Evolutionary conservation across 2,329 filamentous ascomycete species (phyloP), one percentile per base, ranked within the genome.

Genomic region (Eutypa lata): DNA sequence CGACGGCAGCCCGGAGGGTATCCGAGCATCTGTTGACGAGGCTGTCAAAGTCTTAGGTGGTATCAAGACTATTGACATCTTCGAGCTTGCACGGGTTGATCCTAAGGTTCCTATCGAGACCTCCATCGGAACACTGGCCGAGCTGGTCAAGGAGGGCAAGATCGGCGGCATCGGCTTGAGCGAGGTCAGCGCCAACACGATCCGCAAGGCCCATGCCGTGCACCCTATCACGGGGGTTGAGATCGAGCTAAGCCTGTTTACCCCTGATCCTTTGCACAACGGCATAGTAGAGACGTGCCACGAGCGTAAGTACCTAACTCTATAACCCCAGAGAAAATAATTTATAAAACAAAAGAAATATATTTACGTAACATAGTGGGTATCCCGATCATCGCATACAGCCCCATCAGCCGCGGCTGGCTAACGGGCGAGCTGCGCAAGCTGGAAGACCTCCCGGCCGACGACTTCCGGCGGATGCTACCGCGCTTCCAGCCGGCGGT

Each of bases 381-480:
- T 3, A 86, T 88, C 50, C 79, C 82, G 0, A 71, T 88, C 38
- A 66, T 85, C 21, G 82, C 78, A 0, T 87, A 87, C 68, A 54
- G 61, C 26, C 82, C 83, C 2, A 70, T 86, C 0, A 76, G 80
- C 11, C 68, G 75, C 5, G 73, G 73, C 2, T 71, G 68, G 59
- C 50, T 82, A 46, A 80, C 77, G 0, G 79, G 80, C 4, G 61
- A 77, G 53, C 70, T 82, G 56, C 76, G 72, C 58, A 75, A 65
- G 8, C 57, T 57, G 0, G 73, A 75, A 10, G 80, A 84, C 58
- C 61, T 84, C 14, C 69, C 71, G 1, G 68, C 75, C n/a, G 69
- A 71, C 26, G 75, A 79, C 56, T 52, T 69, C 21, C 66, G 70
- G 7, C 68, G 67, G 11, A 78, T 82, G 0, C 60, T 71, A 16